A percentile compares a stretch with the other conserved stretches of the same genome.
Evolutionary conservation across 116 monocot genomes (phyloP).

Genomic region (Papilionanthe hybrid): DNA sequence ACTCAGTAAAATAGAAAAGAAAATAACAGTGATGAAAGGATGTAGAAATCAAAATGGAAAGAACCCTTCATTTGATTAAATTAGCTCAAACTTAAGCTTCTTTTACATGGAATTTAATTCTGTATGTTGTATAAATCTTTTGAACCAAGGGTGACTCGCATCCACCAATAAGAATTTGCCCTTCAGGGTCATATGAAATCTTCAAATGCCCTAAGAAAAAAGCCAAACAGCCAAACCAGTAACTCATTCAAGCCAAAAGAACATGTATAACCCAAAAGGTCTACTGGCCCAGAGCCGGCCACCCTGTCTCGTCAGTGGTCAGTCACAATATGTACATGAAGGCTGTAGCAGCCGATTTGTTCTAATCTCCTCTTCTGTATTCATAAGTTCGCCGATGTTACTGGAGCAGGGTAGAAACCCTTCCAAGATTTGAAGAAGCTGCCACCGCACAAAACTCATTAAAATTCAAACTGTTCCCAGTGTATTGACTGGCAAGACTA

Average conservation of each 20-base stretch:
- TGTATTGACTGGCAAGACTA: slow-evolving; percentile 9
- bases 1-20: background rate
- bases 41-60: background rate
- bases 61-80: slow-evolving; percentile 24
- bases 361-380: background rate
- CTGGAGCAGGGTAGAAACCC: background rate
- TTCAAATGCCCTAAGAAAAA: background rate
- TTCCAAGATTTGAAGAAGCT: background rate
- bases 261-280: background rate
- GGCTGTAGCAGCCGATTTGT: background rate
- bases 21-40: background rate
- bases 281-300: background rate
- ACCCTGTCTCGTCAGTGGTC: background rate
- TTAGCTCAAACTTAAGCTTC: slow-evolving; percentile 10
- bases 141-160: background rate
- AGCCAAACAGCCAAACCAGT: background rate
- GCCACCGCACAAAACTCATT: background rate
- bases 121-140: slow-evolving; percentile 25
- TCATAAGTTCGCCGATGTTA: background rate
- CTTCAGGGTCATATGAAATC: background rate
- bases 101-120: slow-evolving; percentile 22
- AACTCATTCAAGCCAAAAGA: background rate
- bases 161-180: background rate
- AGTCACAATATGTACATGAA: background rate
- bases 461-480: background rate